Percentiles rank a stretch among this genome's conserved stretches.
These are phyloP conservation scores for Tolypocladium cylindrosporum DNA, from an alignment of 2,329 filamentous ascomycete genomes.

Conservation along the genomic window DNA sequence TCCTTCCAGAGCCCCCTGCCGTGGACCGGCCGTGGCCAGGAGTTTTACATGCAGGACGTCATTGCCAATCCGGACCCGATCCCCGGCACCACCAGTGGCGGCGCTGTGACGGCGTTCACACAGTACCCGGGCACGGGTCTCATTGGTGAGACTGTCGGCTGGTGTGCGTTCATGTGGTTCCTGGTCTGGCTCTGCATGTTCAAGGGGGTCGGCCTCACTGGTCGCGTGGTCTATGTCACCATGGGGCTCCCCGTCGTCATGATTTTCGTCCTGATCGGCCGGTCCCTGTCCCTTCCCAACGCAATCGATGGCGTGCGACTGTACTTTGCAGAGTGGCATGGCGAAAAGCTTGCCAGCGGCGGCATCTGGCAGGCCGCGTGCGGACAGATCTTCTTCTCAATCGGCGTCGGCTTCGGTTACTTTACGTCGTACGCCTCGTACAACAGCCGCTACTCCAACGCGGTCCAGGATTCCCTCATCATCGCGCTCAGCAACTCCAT, in stretches of 20 bases:
- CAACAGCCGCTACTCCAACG: not conserved
- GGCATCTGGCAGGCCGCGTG: constrained; percentile 41
- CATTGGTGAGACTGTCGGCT: constrained; percentile 41
- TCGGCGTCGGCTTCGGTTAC: constrained; percentile 39
- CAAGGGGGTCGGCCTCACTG: constrained; percentile 42
- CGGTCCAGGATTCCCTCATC: not conserved
- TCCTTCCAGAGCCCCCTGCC: constrained; percentile 42
- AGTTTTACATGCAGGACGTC: constrained; percentile 35
- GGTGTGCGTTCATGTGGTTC: constrained; percentile 46
- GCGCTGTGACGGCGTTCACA: constrained; percentile 17
- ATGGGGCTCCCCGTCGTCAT: constrained; percentile 47
- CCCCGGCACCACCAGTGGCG: not conserved
- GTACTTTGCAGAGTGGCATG: constrained; percentile 15
- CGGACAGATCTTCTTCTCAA: constrained; percentile 27
- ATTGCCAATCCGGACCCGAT: constrained; percentile 15
- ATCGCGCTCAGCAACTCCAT: not conserved
- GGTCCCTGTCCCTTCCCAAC: constrained; percentile 38
- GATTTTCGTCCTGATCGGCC: constrained; percentile 39
- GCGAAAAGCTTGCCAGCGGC: not conserved
- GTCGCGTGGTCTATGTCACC: constrained; percentile 44
- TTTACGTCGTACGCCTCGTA: not conserved
- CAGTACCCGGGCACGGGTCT: constrained; percentile 32
- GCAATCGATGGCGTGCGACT: constrained; percentile 37
- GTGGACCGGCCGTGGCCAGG: constrained; percentile 26
- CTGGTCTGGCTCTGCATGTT: constrained; percentile 47